These are phyloP conservation scores for Nitzschia sp. DNA, from an alignment of 108 stramenopile species.

Conservation along the genomic window DNA sequence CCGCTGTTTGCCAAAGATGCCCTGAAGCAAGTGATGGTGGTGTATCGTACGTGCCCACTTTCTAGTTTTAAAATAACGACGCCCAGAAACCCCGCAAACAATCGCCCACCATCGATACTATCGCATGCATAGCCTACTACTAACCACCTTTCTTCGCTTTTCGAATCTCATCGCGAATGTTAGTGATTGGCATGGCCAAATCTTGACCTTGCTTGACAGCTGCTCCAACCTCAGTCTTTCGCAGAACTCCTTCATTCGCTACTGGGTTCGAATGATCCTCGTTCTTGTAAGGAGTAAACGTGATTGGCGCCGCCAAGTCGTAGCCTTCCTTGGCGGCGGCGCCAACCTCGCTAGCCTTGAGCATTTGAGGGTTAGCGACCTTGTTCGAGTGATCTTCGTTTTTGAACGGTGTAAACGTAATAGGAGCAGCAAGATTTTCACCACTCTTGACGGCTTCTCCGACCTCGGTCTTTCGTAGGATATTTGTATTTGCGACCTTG, in stretches of 20 bases:
- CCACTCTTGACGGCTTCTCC: slow-evolving; percentile 31
- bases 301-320: slow-evolving; percentile 38
- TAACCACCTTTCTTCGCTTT: slow-evolving; percentile 1
- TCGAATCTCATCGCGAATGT: slow-evolving; percentile 30
- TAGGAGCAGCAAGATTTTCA: slow-evolving; percentile 32
- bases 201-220: slow-evolving; percentile 28
- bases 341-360: slow-evolving; percentile 22
- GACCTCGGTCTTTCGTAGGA: slow-evolving; percentile 6
- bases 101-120: too few species aligned
- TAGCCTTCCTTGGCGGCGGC: slow-evolving; percentile 24
- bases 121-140: too few species aligned
- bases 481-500: slow-evolving; percentile 28
- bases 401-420: slow-evolving; percentile 35
- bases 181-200: slow-evolving; percentile 37
- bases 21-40: too few species aligned
- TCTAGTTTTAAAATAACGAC: too few species aligned
- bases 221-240: slow-evolving; percentile 15
- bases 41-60: too few species aligned
- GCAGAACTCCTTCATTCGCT: slow-evolving; percentile 18
- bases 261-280: slow-evolving; percentile 36
- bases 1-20: too few species aligned
- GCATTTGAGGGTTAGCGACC: slow-evolving; percentile 22
- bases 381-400: slow-evolving; percentile 35
- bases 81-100: too few species aligned
- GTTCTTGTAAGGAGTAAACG: slow-evolving; percentile 40